Evolutionary conservation across 805 yeast genomes (phyloP).

Genomic region (Nakazawaea wickerhamii): DNA sequence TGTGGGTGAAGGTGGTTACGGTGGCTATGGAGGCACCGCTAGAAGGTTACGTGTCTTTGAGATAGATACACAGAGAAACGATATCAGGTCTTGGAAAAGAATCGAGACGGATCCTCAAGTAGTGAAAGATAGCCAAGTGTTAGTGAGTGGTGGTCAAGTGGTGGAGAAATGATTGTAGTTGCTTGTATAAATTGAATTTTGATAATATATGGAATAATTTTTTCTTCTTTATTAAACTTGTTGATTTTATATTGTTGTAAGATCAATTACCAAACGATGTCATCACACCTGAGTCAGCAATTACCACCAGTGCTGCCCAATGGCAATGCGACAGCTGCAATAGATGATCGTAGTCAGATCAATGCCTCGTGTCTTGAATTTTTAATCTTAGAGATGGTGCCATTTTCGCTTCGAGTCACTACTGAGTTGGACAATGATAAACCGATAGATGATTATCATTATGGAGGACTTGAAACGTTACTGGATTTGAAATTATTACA

Average conservation of each 20-base stretch:
- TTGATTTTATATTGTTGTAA: not conserved
- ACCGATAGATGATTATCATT: constrained; percentile 15
- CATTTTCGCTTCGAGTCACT: constrained; percentile 62
- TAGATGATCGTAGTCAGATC: constrained; percentile 31
- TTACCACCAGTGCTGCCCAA: not conserved
- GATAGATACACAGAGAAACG: constrained; percentile 43
- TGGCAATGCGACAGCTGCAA: not conserved
- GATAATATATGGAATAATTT: not conserved
- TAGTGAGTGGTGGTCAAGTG: constrained; percentile 38
- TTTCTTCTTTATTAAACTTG: not conserved
- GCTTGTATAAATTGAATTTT: no score
- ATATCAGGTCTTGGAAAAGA: constrained; percentile 68
- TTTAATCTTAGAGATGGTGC: constrained; percentile 72
- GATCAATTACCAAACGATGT: not conserved
- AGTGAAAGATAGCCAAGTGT: constrained; percentile 43
- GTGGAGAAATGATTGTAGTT: constrained; percentile 2
- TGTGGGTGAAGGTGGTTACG: constrained; percentile 93
- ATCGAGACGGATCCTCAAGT: constrained; percentile 48
- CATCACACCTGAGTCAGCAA: not conserved
- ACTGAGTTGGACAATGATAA: constrained; percentile 30
- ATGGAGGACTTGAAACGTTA: constrained; percentile 39
- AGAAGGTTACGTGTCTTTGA: constrained; percentile 74
- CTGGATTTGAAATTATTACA: constrained; percentile 26
- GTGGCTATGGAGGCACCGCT: constrained; percentile 84
- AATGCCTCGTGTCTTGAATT: constrained; percentile 53